A percentile compares a stretch with the other conserved stretches of the same genome.
Conservation (phyloP, 2,329 filamentous ascomycete genomes). For the Spiromastix sp. region DNA sequence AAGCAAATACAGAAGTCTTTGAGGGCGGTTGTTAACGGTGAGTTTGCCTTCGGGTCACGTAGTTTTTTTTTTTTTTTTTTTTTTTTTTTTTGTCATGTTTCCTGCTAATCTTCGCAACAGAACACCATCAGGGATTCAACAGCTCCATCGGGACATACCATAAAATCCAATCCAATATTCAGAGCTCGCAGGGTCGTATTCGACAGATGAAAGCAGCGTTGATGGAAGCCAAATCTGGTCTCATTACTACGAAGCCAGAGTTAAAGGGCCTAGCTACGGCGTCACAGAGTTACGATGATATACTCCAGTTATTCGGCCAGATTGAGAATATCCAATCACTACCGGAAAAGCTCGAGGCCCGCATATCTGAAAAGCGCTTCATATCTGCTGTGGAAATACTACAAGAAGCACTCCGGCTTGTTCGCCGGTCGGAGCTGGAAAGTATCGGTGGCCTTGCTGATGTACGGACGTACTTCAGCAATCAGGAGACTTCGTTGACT, state of each 20-base stretch:
- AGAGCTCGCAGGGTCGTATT: conserved; percentile 76
- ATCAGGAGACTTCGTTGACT: conserved; percentile 83
- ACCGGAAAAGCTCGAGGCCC: conserved; percentile 83
- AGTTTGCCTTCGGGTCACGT: conserved; percentile 8
- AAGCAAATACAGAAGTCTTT: conserved; percentile 83
- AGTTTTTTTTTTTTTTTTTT: background rate
- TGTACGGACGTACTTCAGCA: conserved; percentile 75
- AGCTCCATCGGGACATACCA: conserved; percentile 98
- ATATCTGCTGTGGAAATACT: conserved; percentile 84
- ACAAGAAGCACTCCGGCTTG: conserved; percentile 72
- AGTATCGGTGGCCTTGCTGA: conserved; percentile 83
- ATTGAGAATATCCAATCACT: conserved; percentile 82
- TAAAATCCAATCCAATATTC: conserved; percentile 92
- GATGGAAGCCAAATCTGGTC: conserved; percentile 64
- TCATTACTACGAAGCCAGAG: conserved; percentile 80
- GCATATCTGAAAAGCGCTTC: conserved; percentile 94
- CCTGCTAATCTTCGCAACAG: too few species aligned
- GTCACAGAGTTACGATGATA: conserved; percentile 82
- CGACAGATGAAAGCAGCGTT: conserved; percentile 75
- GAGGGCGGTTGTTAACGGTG: conserved; percentile 80
- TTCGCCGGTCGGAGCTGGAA: conserved; percentile 81
- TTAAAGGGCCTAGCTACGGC: conserved; percentile 79
- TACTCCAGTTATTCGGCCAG: conserved; percentile 71
- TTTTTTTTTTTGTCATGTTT: too few species aligned
- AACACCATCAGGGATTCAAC: conserved; percentile 98